A percentile compares a stretch with the other conserved stretches of the same genome.
Conservation (phyloP, 768 basidiomycete genomes). For the Tephrocybe sp. region DNA sequence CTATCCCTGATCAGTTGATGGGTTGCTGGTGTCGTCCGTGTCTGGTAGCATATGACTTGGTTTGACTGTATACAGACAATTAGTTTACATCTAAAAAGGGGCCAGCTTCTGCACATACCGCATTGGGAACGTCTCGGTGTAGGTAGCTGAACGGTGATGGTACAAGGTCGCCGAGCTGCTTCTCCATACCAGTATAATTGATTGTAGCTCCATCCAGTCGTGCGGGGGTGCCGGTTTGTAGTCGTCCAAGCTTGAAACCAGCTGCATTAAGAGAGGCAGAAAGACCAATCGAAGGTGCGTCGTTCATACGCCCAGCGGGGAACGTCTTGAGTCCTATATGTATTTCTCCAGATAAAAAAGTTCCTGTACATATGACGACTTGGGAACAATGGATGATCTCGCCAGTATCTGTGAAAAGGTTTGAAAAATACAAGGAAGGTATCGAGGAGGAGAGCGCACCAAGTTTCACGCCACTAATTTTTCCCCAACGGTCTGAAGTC, state of each 20-base stretch:
- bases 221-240: constrained; percentile 89
- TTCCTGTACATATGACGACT: constrained; percentile 89
- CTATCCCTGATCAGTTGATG: constrained; percentile 77
- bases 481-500: constrained; percentile 44
- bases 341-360: constrained; percentile 89
- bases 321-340: constrained; percentile 81
- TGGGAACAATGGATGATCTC: constrained; percentile 75
- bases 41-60: constrained; percentile 74
- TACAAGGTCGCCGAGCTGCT: constrained; percentile 64
- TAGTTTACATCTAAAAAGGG: background rate
- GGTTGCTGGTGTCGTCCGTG: constrained; percentile 69
- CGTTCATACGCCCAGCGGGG: constrained; percentile 77
- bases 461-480: constrained; percentile 64
- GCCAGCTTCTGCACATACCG: constrained; percentile 37
- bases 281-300: constrained; percentile 70
- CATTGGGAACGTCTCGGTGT: constrained; percentile 67
- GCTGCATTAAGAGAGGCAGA: constrained; percentile 73
- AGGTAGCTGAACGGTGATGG: constrained; percentile 80
- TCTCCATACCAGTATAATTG: constrained; percentile 58
- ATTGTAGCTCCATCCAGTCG: constrained; percentile 72
- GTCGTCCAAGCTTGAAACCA: constrained; percentile 79
- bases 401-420: constrained; percentile 60
- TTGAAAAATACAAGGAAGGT: background rate
- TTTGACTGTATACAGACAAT: constrained; percentile 46
- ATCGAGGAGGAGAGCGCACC: constrained; percentile 36